Conservation (phyloP, 169 alveolate genomes). For the Cryptosporidium sp. region DNA sequence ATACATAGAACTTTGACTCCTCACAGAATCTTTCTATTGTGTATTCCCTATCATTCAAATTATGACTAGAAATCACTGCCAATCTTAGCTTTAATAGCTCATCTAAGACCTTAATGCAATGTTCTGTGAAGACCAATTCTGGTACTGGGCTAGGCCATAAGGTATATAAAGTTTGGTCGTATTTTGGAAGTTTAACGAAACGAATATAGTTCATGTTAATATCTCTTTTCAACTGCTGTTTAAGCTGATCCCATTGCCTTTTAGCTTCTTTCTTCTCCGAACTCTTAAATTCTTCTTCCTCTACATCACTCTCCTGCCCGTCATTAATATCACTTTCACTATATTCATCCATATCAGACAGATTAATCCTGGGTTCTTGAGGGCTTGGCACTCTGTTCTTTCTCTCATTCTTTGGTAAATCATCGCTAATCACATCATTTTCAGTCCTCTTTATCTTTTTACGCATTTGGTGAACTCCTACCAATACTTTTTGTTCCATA, state of each 20-base stretch:
- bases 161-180: constrained; percentile 51
- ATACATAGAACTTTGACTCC: constrained; percentile 56
- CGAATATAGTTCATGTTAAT: constrained; percentile 53
- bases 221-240: constrained; percentile 47
- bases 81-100: constrained; percentile 40
- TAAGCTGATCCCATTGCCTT: constrained; percentile 51
- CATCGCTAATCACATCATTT: not conserved
- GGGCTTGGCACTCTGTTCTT: not conserved
- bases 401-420: not conserved
- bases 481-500: not conserved
- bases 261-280: constrained; percentile 11
- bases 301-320: not conserved
- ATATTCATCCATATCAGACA: constrained; percentile 8
- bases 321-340: not conserved
- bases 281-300: not conserved
- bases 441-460: not conserved
- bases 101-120: constrained; percentile 41
- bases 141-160: constrained; percentile 49
- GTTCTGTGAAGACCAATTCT: constrained; percentile 23
- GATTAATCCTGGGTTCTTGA: not conserved
- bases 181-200: constrained; percentile 40
- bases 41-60: constrained; percentile 48
- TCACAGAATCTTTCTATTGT: constrained; percentile 48
- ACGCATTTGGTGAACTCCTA: not conserved
- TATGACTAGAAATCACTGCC: constrained; percentile 35